phyloP scores from a whole-genome alignment of 2,329 filamentous ascomycete species.

The Tolypocladium ophioglossoides region DNA sequence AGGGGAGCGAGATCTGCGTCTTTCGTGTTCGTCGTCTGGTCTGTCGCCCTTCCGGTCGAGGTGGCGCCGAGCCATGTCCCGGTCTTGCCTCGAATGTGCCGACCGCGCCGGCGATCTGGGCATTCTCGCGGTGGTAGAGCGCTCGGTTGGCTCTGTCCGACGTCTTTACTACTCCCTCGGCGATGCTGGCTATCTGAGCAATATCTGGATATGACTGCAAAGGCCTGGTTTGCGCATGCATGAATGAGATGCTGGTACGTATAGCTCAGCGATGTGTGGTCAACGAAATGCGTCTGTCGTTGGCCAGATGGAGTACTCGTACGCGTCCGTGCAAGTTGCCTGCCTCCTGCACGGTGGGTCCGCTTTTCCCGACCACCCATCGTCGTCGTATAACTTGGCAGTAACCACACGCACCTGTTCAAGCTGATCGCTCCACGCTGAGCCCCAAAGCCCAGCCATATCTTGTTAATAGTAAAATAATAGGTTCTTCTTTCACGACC shows the following conservation, averaged over 20 bases:
- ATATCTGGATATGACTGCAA: neutral
- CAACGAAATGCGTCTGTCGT: neutral
- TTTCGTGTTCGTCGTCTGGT: neutral
- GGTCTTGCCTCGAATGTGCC: neutral
- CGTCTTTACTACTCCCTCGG: neutral
- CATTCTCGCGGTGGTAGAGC: neutral
- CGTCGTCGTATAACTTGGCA: neutral
- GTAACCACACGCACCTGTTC: neutral
- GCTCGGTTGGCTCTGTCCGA: neutral
- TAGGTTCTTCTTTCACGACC: too few relatives aligned
- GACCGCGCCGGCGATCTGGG: neutral
- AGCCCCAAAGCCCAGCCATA: neutral
- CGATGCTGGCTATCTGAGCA: neutral
- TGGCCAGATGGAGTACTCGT: neutral
- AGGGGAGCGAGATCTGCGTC: conserved; percentile 4
- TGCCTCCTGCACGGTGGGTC: neutral
- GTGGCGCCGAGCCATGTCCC: neutral
- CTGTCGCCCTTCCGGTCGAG: neutral
- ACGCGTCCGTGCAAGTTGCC: neutral
- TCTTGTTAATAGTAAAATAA: neutral
- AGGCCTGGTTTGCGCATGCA: neutral
- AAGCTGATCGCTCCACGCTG: too few relatives aligned
- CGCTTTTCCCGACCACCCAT: neutral
- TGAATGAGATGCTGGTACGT: neutral
- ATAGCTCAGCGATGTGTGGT: neutral